A percentile compares a stretch with the other conserved stretches of the same genome.
These are phyloP conservation scores for Isoetes engelmannii DNA, from an alignment of 83 land plant species.

Conservation along the genomic window DNA sequence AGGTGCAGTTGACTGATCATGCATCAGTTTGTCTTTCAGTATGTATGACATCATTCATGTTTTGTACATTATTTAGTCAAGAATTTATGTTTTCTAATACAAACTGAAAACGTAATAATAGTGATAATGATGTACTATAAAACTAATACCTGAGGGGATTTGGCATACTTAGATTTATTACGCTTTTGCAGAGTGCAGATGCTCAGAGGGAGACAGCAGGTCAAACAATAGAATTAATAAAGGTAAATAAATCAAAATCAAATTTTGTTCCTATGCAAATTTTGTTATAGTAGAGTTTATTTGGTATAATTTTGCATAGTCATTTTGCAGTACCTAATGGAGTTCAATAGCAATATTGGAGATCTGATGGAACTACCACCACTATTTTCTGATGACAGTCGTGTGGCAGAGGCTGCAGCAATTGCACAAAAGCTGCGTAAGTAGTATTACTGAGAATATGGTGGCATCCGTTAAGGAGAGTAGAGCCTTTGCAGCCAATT, in stretches of 20 bases:
- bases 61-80: too few relatives aligned
- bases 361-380: slow-evolving; percentile 97
- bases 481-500: too few relatives aligned
- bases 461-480: not conserved
- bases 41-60: too few relatives aligned
- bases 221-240: slow-evolving; percentile 93
- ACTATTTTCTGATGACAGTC: slow-evolving; percentile 94
- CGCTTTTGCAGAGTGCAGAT: slow-evolving; percentile 83
- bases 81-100: too few relatives aligned
- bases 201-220: slow-evolving; percentile 92
- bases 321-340: slow-evolving; percentile 91
- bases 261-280: not conserved
- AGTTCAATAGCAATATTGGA: slow-evolving; percentile 92
- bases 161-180: too few relatives aligned
- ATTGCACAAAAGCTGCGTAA: slow-evolving; percentile 96
- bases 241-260: slow-evolving; percentile 37
- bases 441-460: slow-evolving; percentile 7
- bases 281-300: not conserved
- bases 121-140: too few relatives aligned
- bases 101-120: too few relatives aligned
- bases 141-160: too few relatives aligned
- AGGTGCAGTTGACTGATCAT: too few relatives aligned
- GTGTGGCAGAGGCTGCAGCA: slow-evolving; percentile 98
- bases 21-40: too few relatives aligned
- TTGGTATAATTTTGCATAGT: not conserved